Evolutionary conservation across 305 asterid genomes (phyloP).

Genomic region (Nicotiana rustica): DNA sequence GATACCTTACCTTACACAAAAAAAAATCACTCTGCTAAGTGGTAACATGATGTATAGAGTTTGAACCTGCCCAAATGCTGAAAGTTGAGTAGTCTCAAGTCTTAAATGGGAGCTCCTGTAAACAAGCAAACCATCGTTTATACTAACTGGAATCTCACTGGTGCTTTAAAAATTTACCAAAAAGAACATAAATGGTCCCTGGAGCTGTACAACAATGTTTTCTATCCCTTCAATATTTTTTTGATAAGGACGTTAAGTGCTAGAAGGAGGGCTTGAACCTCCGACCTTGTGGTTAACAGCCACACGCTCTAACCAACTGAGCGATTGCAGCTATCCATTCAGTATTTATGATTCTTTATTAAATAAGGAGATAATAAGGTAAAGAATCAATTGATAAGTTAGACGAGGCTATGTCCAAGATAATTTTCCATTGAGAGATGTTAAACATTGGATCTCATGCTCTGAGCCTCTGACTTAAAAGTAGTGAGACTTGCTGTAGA

Average conservation of each 20-base stretch:
- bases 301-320: slow-evolving; percentile 48
- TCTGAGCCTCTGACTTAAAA: background rate
- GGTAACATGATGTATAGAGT: slow-evolving; percentile 24
- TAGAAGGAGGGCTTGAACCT: slow-evolving; percentile 46
- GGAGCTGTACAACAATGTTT: background rate
- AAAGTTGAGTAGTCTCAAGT: slow-evolving; percentile 6
- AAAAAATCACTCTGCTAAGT: background rate
- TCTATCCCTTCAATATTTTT: slow-evolving; percentile 4
- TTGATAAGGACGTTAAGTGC: slow-evolving; percentile 9
- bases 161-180: background rate
- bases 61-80: background rate
- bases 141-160: slow-evolving; percentile 6
- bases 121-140: slow-evolving; percentile 9
- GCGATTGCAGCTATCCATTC: slow-evolving; percentile 38
- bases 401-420: background rate
- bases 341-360: background rate
- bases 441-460: background rate
- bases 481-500: background rate
- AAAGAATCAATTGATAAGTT: background rate
- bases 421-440: background rate
- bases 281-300: slow-evolving; percentile 45
- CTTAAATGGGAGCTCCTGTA: background rate
- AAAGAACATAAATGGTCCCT: slow-evolving; percentile 25
- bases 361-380: background rate
- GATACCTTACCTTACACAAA: background rate